Conservation (phyloP, 148 eudicot species). For the Fallopia convolvulus region DNA sequence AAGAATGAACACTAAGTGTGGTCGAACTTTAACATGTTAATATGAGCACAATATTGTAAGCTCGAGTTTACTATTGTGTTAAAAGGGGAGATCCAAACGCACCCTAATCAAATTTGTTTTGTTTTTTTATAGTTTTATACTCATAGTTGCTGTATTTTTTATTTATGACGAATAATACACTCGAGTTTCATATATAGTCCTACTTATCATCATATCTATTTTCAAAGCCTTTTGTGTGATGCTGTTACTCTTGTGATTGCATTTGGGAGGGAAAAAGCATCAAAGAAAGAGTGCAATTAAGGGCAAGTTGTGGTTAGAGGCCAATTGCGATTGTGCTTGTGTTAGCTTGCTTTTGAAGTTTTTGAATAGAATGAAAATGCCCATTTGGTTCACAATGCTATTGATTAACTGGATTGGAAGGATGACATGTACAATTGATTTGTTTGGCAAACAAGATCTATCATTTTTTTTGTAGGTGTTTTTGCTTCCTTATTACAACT, state of each 20-base stretch:
- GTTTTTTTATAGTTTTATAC: too few species aligned
- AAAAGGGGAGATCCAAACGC: too few species aligned
- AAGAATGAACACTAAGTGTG: too few species aligned
- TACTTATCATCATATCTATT: neutral
- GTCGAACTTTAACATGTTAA: too few species aligned
- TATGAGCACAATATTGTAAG: too few species aligned
- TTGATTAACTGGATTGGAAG: neutral
- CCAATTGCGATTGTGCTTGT: neutral
- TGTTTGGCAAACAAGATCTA: slow-evolving; percentile 4
- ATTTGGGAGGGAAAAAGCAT: neutral
- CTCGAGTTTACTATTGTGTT: too few species aligned
- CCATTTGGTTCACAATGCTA: neutral
- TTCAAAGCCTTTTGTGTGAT: neutral
- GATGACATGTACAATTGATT: neutral
- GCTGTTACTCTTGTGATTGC: slow-evolving; percentile 1
- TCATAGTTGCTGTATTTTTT: too few species aligned
- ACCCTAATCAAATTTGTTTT: too few species aligned
- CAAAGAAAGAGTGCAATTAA: neutral
- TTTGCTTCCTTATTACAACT: slow-evolving; percentile 5
- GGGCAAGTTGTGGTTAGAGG: neutral
- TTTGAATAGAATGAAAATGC: neutral
- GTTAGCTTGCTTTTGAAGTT: neutral
- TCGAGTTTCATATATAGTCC: too few species aligned
- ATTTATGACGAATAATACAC: too few species aligned
- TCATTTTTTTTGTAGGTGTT: neutral